Conservation (phyloP, 164 flowering plant genomes). For the Houttuynia cordata region DNA sequence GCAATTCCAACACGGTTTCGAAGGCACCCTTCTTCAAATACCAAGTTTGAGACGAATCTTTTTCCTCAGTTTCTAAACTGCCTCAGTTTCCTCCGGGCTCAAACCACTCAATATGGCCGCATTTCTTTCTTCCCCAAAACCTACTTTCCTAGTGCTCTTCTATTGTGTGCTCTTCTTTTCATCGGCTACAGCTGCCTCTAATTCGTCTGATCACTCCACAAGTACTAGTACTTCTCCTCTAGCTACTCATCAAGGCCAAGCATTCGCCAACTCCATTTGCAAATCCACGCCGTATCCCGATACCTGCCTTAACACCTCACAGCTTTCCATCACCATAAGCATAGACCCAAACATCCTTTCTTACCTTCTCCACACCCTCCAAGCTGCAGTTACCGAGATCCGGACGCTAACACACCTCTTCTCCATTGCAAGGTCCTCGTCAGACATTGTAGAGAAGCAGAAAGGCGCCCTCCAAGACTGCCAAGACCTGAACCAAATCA, state of each 20-base stretch:
- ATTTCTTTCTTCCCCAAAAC: slow-evolving; percentile 1
- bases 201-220: slow-evolving; percentile 7
- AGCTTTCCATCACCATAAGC: slow-evolving; percentile 60
- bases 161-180: slow-evolving; percentile 4
- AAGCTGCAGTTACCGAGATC: slow-evolving; percentile 46
- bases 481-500: slow-evolving; percentile 63
- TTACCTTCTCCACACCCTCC: slow-evolving; percentile 47
- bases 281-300: slow-evolving; percentile 70
- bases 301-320: slow-evolving; percentile 44
- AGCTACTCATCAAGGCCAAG: slow-evolving; percentile 9
- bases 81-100: too few species aligned
- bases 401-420: slow-evolving; percentile 36
- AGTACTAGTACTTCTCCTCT: slow-evolving; percentile 6
- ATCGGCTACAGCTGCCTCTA: background rate
- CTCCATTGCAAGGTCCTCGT: slow-evolving; percentile 3
- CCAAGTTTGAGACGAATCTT: too few species aligned
- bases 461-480: slow-evolving; percentile 76
- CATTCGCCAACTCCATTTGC: slow-evolving; percentile 40
- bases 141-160: slow-evolving; percentile 9
- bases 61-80: too few species aligned
- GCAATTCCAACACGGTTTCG: too few species aligned
- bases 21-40: too few species aligned
- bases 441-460: slow-evolving; percentile 42
- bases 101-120: too few species aligned
- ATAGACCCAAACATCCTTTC: slow-evolving; percentile 42